Conservation (phyloP, 768 basidiomycete genomes). For the Sarcodon aspratus region DNA sequence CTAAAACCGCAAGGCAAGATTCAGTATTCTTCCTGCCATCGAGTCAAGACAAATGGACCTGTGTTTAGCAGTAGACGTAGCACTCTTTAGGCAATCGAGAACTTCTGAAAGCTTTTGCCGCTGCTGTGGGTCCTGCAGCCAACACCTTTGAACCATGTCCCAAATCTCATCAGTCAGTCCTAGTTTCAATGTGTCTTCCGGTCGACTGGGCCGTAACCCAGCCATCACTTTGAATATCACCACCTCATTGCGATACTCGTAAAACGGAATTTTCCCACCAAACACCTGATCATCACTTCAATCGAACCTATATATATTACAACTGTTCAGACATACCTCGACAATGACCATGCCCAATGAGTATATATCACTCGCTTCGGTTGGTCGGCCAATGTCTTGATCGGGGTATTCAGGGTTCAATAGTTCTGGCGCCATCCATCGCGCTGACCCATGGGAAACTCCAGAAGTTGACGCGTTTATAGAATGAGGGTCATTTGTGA, state of each 20-base stretch:
- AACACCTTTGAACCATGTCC: not conserved
- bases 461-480: not conserved
- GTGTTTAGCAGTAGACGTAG: too few species aligned
- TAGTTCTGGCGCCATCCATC: not conserved
- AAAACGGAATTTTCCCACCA: not conserved
- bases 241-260: not conserved
- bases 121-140: not conserved
- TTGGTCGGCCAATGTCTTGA: not conserved
- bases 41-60: too few species aligned
- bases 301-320: too few species aligned
- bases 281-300: not conserved
- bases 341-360: not conserved
- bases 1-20: too few species aligned
- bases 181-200: not conserved
- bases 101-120: not conserved
- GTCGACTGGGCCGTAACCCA: not conserved
- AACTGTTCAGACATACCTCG: not conserved
- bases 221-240: not conserved
- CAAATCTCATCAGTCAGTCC: conserved; percentile 2
- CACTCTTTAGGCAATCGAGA: not conserved
- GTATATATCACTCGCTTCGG: not conserved
- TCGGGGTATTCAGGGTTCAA: not conserved
- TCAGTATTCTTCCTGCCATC: too few species aligned
- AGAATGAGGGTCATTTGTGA: not conserved
- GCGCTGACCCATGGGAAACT: not conserved